phyloP scores from a whole-genome alignment of 2,329 filamentous ascomycete genomes.

The Lasiodiplodia sp. region DNA sequence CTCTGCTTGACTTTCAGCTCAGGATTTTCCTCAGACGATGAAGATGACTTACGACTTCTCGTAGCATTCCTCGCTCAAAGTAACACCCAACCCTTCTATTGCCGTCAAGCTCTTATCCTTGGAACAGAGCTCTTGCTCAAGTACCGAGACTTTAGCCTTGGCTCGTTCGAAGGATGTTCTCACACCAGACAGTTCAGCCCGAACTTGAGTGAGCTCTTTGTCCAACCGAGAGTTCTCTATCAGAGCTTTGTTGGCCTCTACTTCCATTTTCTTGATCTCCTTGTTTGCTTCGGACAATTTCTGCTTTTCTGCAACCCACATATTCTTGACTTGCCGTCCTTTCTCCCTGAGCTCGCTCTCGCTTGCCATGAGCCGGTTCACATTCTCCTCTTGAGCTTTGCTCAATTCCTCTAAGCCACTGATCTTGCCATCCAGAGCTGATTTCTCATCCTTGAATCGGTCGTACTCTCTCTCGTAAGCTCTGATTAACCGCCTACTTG shows the following conservation, averaged over 20 bases:
- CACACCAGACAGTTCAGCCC: background rate
- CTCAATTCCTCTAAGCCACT: background rate
- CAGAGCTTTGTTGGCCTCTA: background rate
- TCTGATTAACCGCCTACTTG: background rate
- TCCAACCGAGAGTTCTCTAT: background rate
- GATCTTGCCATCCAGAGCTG: background rate
- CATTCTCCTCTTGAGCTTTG: background rate
- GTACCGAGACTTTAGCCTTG: background rate
- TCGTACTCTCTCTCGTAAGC: constrained; percentile 9
- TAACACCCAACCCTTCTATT: background rate
- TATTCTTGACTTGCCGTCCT: constrained; percentile 10
- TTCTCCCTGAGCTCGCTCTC: constrained; percentile 6
- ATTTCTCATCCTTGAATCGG: constrained; percentile 2
- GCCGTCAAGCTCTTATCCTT: background rate
- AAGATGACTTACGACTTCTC: constrained; percentile 6
- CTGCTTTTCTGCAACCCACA: background rate
- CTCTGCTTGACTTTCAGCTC: background rate
- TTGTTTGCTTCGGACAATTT: constrained; percentile 1
- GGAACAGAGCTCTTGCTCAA: background rate
- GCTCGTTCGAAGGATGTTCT: background rate
- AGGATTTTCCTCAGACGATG: no score
- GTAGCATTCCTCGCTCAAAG: background rate
- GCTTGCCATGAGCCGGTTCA: constrained; percentile 2
- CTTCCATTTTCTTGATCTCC: background rate
- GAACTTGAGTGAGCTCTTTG: background rate